Percentiles rank a stretch among this genome's conserved stretches.
Evolutionary conservation across 352 stramenopile species (phyloP).

Genomic region (Blastocystis sp.): DNA sequence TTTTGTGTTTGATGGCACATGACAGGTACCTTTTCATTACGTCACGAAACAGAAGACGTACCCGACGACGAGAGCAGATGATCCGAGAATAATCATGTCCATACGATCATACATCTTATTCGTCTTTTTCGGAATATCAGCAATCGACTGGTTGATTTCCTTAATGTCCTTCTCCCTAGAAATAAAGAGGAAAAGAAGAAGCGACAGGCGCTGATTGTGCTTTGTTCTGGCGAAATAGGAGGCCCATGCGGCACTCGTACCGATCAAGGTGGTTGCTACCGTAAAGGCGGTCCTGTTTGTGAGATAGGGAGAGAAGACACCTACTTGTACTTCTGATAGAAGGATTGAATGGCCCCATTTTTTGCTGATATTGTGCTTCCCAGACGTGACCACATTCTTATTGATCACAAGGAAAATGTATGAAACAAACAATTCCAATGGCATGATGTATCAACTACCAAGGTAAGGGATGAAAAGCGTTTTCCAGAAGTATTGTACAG

Average conservation of each 20-base stretch:
- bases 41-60: neutral
- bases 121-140: conserved; percentile 17
- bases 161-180: conserved; percentile 26
- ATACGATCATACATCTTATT: conserved; percentile 25
- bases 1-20: conserved; percentile 10
- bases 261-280: neutral
- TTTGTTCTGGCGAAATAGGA: conserved; percentile 14
- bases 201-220: conserved; percentile 5
- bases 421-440: neutral
- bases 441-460: no score
- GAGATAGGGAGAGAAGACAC: neutral
- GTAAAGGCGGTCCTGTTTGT: conserved; percentile 1
- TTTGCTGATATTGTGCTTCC: neutral
- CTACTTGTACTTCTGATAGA: conserved; percentile 18
- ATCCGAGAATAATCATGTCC: conserved; percentile 9
- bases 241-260: conserved; percentile 15
- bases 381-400: neutral
- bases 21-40: neutral
- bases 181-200: neutral
- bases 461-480: no score
- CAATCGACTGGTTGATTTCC: conserved; percentile 13
- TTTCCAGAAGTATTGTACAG: no score
- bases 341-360: neutral
- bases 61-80: neutral
- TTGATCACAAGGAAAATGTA: neutral